phyloP scores from a whole-genome alignment of 169 alveolate species.

The Plasmodium sp. region DNA sequence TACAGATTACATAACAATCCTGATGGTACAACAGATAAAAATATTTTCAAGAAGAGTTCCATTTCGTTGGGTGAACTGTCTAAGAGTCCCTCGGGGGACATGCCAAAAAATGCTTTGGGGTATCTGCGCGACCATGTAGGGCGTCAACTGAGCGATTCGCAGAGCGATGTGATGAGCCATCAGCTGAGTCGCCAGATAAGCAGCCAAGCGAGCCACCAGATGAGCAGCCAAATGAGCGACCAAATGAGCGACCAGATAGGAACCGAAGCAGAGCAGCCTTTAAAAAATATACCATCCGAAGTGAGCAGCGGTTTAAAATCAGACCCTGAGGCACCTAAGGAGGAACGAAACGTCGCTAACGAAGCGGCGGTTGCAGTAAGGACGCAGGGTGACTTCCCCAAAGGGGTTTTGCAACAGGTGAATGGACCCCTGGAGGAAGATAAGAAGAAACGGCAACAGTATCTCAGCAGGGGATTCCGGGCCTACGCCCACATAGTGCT shows the following conservation, averaged over 20 bases:
- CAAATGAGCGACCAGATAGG: background rate
- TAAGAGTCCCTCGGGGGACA: background rate
- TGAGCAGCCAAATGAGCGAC: background rate
- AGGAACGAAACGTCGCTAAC: background rate
- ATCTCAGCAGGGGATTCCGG: conserved; percentile 24
- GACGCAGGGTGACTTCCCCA: background rate
- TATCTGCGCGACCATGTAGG: background rate
- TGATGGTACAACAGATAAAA: background rate
- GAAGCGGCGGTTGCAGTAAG: background rate
- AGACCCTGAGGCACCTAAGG: background rate
- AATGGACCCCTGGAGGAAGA: background rate
- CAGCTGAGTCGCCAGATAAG: background rate
- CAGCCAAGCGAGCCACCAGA: background rate
- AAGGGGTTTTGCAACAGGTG: background rate
- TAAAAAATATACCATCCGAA: background rate
- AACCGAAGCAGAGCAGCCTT: background rate
- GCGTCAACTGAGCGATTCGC: background rate
- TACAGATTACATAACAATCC: background rate
- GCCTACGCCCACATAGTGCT: conserved; percentile 24
- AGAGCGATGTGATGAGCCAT: background rate
- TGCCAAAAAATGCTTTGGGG: background rate
- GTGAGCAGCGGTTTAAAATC: background rate
- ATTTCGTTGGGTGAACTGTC: background rate
- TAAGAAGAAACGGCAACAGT: background rate
- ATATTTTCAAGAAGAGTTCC: background rate